These are phyloP conservation scores for Talaromyces funiculosus DNA, from an alignment of 2,329 filamentous ascomycete genomes.

Conservation along the genomic window DNA sequence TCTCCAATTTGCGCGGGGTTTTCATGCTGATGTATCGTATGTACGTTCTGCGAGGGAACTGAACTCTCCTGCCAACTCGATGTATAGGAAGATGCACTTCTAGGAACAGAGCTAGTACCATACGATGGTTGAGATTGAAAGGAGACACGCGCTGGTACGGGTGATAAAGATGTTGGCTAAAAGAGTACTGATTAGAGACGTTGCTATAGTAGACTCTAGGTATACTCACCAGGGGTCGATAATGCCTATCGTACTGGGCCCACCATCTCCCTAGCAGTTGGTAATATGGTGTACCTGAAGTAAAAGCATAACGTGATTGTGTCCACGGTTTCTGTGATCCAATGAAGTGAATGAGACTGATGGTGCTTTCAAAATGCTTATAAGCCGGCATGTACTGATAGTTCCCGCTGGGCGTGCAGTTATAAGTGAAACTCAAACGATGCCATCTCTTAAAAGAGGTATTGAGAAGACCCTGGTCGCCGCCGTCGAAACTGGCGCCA, in stretches of 20 bases:
- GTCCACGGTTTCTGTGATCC: constrained; percentile 87
- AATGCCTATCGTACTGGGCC: constrained; percentile 87
- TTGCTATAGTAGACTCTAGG: background rate
- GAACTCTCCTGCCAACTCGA: background rate
- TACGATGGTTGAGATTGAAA: background rate
- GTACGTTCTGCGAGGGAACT: background rate
- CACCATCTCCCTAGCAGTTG: constrained; percentile 88
- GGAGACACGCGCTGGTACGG: background rate
- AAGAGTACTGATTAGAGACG: background rate
- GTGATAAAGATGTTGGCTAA: background rate
- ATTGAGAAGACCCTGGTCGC: constrained; percentile 91
- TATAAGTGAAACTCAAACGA: constrained; percentile 89
- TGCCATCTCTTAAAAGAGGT: constrained; percentile 87
- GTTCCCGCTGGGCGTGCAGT: constrained; percentile 91
- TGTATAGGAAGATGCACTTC: background rate
- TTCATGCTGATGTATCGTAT: background rate
- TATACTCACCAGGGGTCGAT: constrained; percentile 43
- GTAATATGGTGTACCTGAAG: constrained; percentile 54
- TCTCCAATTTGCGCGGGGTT: background rate
- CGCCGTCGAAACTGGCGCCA: constrained; percentile 92
- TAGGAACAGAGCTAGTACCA: background rate
- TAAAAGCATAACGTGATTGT: constrained; percentile 39
- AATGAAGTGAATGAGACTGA: constrained; percentile 92
- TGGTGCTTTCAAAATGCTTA: constrained; percentile 81
- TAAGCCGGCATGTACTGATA: constrained; percentile 98